phyloP scores from a whole-genome alignment of 352 stramenopile species.

The Phytophthora kernoviae region DNA sequence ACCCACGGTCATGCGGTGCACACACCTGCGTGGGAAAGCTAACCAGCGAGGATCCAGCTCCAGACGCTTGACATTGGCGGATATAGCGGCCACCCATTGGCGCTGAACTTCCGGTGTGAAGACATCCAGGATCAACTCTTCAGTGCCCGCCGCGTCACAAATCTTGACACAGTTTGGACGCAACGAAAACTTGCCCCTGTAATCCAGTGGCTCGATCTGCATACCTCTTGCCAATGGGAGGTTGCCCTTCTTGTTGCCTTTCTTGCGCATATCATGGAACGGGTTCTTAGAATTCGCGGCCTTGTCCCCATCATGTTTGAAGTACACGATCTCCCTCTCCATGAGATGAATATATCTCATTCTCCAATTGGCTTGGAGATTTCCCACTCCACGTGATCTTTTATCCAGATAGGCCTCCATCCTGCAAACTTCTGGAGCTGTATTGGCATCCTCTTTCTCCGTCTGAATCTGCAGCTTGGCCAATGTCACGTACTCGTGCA shows the following conservation, averaged over 20 bases:
- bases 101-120: conserved; percentile 59
- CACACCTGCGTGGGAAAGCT: conserved; percentile 48
- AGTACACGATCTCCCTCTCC: conserved; percentile 56
- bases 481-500: conserved; percentile 64
- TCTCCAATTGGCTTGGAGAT: conserved; percentile 76
- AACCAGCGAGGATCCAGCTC: conserved; percentile 63
- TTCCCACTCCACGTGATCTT: conserved; percentile 45
- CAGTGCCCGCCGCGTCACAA: conserved; percentile 39
- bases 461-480: conserved; percentile 60
- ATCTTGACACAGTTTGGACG: conserved; percentile 72
- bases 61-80: conserved; percentile 69
- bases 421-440: conserved; percentile 40
- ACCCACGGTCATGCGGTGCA: conserved; percentile 59
- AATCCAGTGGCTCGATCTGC: conserved; percentile 50
- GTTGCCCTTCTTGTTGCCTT: conserved; percentile 52
- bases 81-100: conserved; percentile 66
- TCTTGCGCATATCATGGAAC: conserved; percentile 58
- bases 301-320: conserved; percentile 67
- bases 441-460: conserved; percentile 49
- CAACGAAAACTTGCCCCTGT: conserved; percentile 67
- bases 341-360: conserved; percentile 64
- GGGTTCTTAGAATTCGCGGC: conserved; percentile 53
- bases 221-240: conserved; percentile 44
- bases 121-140: conserved; percentile 66
- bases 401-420: conserved; percentile 66